phyloP scores from a whole-genome alignment of 345 rosid genomes.

The Pelargonium nanum region DNA sequence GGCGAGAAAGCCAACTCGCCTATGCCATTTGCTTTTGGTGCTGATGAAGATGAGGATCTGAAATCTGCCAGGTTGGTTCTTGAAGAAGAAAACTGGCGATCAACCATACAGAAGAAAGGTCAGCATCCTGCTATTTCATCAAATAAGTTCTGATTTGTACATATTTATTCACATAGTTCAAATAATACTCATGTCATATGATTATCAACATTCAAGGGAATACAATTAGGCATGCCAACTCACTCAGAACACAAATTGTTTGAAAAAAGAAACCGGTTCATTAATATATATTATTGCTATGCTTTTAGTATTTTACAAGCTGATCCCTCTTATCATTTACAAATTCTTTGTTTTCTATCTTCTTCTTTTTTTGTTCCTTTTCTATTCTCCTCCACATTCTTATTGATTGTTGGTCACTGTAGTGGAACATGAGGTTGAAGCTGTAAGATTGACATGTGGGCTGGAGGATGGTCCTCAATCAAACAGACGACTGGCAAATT shows the following conservation, averaged over 20 bases:
- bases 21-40: conserved; percentile 12
- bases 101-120: conserved; percentile 40
- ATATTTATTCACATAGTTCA: background rate
- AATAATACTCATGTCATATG: too few species aligned
- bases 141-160: conserved; percentile 22
- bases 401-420: background rate
- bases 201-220: background rate
- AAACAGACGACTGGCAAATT: conserved; percentile 49
- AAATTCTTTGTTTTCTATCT: background rate
- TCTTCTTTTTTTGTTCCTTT: too few species aligned
- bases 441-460: conserved; percentile 26
- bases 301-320: too few species aligned
- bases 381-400: background rate
- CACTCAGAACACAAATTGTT: too few species aligned
- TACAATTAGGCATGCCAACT: background rate
- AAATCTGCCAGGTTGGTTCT: conserved; percentile 55
- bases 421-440: conserved; percentile 18
- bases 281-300: too few species aligned
- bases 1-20: conserved; percentile 14
- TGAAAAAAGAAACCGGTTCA: too few species aligned
- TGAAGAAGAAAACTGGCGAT: conserved; percentile 62
- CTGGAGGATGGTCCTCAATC: conserved; percentile 21
- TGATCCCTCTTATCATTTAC: too few species aligned
- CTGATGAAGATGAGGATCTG: conserved; percentile 55
- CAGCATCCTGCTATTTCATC: conserved; percentile 31